Conservation (phyloP, 2,329 filamentous ascomycete species). For the Penicillium sp. region DNA sequence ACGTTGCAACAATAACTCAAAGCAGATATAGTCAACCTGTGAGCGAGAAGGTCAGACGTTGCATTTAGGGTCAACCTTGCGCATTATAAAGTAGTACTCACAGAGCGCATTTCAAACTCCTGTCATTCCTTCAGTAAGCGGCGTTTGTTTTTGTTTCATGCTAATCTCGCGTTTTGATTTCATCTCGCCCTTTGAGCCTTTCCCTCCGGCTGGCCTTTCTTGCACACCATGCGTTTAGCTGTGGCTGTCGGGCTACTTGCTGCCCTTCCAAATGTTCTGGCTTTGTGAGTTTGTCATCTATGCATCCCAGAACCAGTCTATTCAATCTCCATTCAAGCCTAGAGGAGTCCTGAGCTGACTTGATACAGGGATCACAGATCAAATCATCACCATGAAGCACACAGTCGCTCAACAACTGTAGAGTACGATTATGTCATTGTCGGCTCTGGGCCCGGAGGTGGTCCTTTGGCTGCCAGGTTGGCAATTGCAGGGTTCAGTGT, state of each 20-base stretch:
- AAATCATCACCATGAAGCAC: slow-evolving; percentile 7
- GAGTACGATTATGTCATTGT: slow-evolving; percentile 65
- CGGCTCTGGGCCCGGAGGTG: slow-evolving; percentile 62
- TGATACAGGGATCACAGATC: slow-evolving; percentile 8
- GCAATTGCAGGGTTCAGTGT: slow-evolving; percentile 62
- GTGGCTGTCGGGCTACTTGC: not conserved
- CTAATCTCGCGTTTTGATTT: not conserved
- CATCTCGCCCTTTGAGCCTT: not conserved
- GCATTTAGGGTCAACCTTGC: not conserved
- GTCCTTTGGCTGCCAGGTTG: slow-evolving; percentile 59
- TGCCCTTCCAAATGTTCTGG: not conserved
- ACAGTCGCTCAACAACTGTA: slow-evolving; percentile 10
- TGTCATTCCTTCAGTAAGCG: not conserved
- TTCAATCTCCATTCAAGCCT: too few relatives aligned
- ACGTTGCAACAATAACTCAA: not conserved
- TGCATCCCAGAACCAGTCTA: too few relatives aligned
- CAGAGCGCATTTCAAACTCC: not conserved
- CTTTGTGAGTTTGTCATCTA: not conserved
- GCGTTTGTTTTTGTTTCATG: not conserved
- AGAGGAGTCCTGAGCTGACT: not conserved
- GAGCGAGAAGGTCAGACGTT: not conserved
- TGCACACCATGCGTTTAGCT: not conserved
- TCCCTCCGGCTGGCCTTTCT: not conserved
- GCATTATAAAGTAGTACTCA: not conserved
- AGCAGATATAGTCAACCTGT: not conserved